These are phyloP conservation scores for Salvia hispanica DNA, from an alignment of 257 asterid species.

Conservation along the genomic window DNA sequence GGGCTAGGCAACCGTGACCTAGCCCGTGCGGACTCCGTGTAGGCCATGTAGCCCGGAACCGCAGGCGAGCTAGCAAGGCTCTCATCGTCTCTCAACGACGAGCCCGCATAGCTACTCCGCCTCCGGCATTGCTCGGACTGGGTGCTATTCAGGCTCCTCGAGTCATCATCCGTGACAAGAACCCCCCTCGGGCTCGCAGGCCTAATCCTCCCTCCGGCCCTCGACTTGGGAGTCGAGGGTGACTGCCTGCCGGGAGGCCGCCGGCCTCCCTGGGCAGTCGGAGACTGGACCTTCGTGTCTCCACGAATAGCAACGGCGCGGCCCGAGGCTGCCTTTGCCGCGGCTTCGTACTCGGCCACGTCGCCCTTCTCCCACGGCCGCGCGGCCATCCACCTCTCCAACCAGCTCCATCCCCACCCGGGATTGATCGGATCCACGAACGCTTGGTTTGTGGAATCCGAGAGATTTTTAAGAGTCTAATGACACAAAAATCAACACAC, in stretches of 20 bases:
- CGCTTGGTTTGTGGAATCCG: constrained; percentile 45
- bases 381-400: constrained; percentile 84
- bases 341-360: constrained; percentile 38
- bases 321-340: constrained; percentile 33
- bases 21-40: constrained; percentile 69
- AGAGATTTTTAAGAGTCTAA: constrained; percentile 53
- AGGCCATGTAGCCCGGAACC: constrained; percentile 68
- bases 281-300: constrained; percentile 29
- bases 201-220: constrained; percentile 34
- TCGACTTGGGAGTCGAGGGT: constrained; percentile 62
- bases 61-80: constrained; percentile 62
- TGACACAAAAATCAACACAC: constrained; percentile 18
- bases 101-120: constrained; percentile 59
- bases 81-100: constrained; percentile 74
- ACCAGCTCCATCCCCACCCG: constrained; percentile 92
- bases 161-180: constrained; percentile 53
- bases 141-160: constrained; percentile 62
- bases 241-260: constrained; percentile 52
- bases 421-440: constrained; percentile 71
- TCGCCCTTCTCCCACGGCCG: constrained; percentile 62
- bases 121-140: constrained; percentile 57
- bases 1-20: constrained; percentile 56
- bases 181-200: constrained; percentile 40
- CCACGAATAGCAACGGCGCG: constrained; percentile 14
- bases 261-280: constrained; percentile 34